These are phyloP conservation scores for Colletotrichum liaoningense DNA, from an alignment of 2,329 filamentous ascomycete genomes.

Conservation along the genomic window DNA sequence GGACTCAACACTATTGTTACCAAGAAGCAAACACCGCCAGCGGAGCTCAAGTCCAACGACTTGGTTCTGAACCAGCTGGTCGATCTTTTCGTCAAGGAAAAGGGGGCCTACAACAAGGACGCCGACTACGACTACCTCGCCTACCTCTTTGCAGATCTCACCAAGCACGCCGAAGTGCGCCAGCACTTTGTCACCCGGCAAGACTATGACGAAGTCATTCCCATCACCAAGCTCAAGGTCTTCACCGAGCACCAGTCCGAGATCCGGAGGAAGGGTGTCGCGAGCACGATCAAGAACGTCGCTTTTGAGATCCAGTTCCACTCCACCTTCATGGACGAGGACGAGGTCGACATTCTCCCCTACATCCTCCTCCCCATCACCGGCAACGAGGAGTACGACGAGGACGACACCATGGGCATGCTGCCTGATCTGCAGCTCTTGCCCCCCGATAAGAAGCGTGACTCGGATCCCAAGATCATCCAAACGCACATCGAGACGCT, in stretches of 20 bases:
- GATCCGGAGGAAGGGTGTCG: constrained; percentile 92
- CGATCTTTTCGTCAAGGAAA: constrained; percentile 94
- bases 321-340: constrained; percentile 74
- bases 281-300: constrained; percentile 93
- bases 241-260: constrained; percentile 92
- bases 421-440: constrained; percentile 90
- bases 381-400: constrained; percentile 87
- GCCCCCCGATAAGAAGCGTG: constrained; percentile 88
- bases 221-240: constrained; percentile 90
- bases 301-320: constrained; percentile 86
- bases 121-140: constrained; percentile 93
- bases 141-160: constrained; percentile 93
- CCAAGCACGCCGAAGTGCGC: constrained; percentile 81
- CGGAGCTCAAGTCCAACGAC: constrained; percentile 77
- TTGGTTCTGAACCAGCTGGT: constrained; percentile 89
- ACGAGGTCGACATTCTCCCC: constrained; percentile 83
- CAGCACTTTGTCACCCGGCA: constrained; percentile 80
- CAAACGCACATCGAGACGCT: constrained; percentile 91
- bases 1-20: constrained; percentile 75
- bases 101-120: constrained; percentile 83
- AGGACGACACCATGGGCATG: constrained; percentile 89
- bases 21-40: constrained; percentile 75
- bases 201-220: constrained; percentile 84
- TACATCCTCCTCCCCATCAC: constrained; percentile 91
- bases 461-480: constrained; percentile 80